phyloP scores from a whole-genome alignment of 352 stramenopile species.

The Phytophthora sp. region DNA sequence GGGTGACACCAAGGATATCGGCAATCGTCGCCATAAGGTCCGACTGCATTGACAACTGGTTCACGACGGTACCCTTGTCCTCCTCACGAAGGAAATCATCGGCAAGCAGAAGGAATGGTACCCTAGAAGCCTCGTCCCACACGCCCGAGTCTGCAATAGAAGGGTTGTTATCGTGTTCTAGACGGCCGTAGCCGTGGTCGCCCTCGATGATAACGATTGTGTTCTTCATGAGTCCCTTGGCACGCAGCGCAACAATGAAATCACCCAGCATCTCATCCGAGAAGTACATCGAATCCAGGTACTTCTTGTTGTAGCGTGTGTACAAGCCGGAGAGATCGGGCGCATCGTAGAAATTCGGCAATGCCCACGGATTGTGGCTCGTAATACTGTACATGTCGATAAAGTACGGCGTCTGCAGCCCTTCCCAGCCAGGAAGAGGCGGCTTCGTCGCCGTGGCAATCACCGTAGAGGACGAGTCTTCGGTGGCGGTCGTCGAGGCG shows the following conservation, averaged over 20 bases:
- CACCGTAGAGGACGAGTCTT: conserved; percentile 9
- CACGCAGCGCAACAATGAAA: conserved; percentile 56
- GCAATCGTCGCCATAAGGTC: conserved; percentile 79
- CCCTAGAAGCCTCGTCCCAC: conserved; percentile 65
- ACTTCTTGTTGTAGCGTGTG: conserved; percentile 73
- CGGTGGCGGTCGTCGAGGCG: background rate
- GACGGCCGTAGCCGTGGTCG: conserved; percentile 67
- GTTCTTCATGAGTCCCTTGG: conserved; percentile 71
- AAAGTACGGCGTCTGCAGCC: conserved; percentile 70
- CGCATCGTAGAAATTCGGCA: conserved; percentile 51
- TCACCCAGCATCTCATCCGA: conserved; percentile 69
- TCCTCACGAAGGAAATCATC: conserved; percentile 61
- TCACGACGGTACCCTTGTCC: conserved; percentile 52
- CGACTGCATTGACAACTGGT: conserved; percentile 73
- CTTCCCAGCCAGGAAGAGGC: conserved; percentile 53
- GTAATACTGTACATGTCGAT: conserved; percentile 85
- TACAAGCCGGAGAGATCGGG: conserved; percentile 62
- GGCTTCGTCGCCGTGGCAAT: conserved; percentile 14
- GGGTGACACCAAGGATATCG: conserved; percentile 60
- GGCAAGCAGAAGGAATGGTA: conserved; percentile 71
- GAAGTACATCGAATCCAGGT: conserved; percentile 75
- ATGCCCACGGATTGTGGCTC: conserved; percentile 68
- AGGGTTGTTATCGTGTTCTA: conserved; percentile 78
- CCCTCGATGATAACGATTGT: conserved; percentile 76
- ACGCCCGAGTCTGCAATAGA: conserved; percentile 65